Evolutionary conservation across 2,329 filamentous ascomycete species (phyloP), one percentile per base, ranked within the genome.

Genomic region (Phaeosphaeriaceae sp.): DNA sequence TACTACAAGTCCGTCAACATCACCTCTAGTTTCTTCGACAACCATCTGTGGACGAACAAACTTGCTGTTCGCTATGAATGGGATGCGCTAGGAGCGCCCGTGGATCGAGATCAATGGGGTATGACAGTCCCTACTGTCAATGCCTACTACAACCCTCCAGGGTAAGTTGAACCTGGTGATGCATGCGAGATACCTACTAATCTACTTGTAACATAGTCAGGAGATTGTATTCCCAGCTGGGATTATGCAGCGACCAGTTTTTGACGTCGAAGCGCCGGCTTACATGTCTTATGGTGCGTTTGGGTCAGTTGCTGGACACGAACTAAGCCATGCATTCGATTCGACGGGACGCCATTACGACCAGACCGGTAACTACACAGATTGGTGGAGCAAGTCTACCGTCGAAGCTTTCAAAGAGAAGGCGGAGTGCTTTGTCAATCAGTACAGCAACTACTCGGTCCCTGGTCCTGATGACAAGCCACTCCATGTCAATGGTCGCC

Each of bases 251-350:
- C 84, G 85, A 2, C 88, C 89, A 0, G 79, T 88, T 1, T 91
- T 91, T 67, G 85, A 89, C 57, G 82, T 85, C 11, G 78, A 83
- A 5, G 81, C 89, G 0, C 89, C 89, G 0, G 78, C 84, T 22
- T 91, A 91, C 65, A 76, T 91, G 40, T 84, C 84, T 10, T 92
- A 90, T 70, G 89, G 88, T n/a, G 86, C 85, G 0, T 89, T 91
- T 69, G 89, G 88, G 0, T 83, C 86, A 1, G 84, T 90, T 2
- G 86, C 85, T 9, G 89, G 88, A 1, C 89, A 91, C 67, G 89
- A 91, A 71, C 81, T 91, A 7, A 88, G 86, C 3, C 89, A 91
- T 47, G 88, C 86, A 13, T 91, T 91, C 66, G 89, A 91, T 71
- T 88, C 84, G 33, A 85, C 82, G 0, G 89, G 89, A 9, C 82